Conservation (phyloP, 305 asterid genomes). For the Solanum aculeatissimum region DNA sequence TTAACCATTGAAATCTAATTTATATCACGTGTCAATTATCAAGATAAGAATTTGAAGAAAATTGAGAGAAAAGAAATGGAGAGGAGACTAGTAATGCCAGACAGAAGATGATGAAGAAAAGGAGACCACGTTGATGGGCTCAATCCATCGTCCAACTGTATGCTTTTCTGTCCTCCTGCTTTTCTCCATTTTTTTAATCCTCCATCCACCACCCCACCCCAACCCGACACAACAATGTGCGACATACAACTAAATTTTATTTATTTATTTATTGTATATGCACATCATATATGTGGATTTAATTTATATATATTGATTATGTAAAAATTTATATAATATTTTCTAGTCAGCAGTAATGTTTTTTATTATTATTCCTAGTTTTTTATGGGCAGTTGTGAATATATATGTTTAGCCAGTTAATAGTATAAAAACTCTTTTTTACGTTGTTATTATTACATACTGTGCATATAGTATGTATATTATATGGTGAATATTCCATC, state of each 20-base stretch:
- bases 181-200: slow-evolving; percentile 32
- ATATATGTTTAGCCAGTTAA: background rate
- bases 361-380: background rate
- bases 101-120: slow-evolving; percentile 22
- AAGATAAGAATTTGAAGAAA: no score
- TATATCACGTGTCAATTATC: no score
- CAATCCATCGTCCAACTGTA: slow-evolving; percentile 51
- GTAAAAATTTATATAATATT: background rate
- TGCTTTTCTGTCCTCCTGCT: slow-evolving; percentile 39
- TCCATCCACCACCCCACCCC: background rate
- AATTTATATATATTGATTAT: background rate
- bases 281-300: background rate
- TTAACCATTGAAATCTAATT: no score
- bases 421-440: background rate
- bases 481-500: background rate
- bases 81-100: no score
- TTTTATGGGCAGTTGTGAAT: background rate
- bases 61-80: no score
- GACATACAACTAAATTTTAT: background rate
- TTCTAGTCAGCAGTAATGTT: background rate
- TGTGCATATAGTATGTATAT: background rate
- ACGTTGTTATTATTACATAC: background rate
- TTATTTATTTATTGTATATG: background rate
- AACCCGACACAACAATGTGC: background rate
- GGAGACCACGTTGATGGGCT: slow-evolving; percentile 46